Evolutionary conservation across 805 yeast species (phyloP), one percentile per base, ranked within the genome.

Genomic region (Candida sithepensis): DNA sequence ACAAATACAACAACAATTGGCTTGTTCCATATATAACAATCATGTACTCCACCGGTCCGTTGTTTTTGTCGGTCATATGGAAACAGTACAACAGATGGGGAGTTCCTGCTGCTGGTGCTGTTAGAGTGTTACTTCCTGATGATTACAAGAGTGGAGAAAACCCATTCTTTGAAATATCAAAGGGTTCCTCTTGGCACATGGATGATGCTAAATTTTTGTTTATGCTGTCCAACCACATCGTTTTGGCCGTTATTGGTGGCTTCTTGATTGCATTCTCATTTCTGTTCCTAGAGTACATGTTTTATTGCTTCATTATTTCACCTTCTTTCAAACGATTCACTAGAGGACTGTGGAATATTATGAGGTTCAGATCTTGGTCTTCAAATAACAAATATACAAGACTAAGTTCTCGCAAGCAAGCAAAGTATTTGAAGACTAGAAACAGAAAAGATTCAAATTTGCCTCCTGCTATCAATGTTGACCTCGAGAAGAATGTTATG

Each of bases 11-110:
- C 60, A 74, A 77, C 55, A 85, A 87, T 66, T 89, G 95, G 86
- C 67, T 85, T 33, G 81, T 88, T 16, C 96, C 97, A 13, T 91
- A 91, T 69, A 71, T 90, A 51, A 89, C 97, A 30, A 89, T 91
- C 64, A 88, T 91, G 96, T 85, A 81, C 60, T 83, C 95, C 12
- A 91, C 97, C 0, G 97, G 97, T 12, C 97, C 97, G 0, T 69
- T 91, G 47, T 90, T 88, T 61, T 72, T 91, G 39, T 84, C 94
- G 19, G 90, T 88, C 32, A 76, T 91, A 57, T 86, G 96, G 90
- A 87, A 88, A 67, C 88, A 83, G 59, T 90, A 86, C 67, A 86
- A 85, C 66, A 75, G 96, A 54, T 83, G 88, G 85, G 84, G 84
- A 1, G 78, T 82, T 18, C 81, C 86, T 0, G 85, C 77, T 26